Evolutionary conservation across 2,329 filamentous ascomycete species (phyloP).

Genomic region (Aspergillus clavatus): DNA sequence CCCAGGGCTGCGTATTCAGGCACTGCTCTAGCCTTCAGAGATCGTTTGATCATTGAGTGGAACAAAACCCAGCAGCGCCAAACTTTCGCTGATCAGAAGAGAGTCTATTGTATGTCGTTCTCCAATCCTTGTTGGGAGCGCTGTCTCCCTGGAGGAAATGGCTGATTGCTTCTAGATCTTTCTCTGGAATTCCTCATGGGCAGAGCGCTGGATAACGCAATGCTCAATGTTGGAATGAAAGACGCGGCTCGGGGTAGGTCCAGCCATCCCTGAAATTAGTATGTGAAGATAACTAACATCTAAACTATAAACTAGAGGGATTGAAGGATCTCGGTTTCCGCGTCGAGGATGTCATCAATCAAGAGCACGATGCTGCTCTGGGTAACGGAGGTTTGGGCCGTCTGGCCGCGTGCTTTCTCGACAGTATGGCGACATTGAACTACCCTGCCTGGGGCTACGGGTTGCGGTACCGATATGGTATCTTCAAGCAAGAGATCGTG

Average conservation of each 20-base stretch:
- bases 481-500: slow-evolving; percentile 99
- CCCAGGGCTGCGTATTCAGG: slow-evolving; percentile 78
- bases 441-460: slow-evolving; percentile 98
- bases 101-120: slow-evolving; percentile 69
- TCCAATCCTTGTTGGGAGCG: background rate
- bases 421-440: slow-evolving; percentile 90
- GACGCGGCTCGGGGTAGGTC: slow-evolving; percentile 68
- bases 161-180: slow-evolving; percentile 53
- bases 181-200: slow-evolving; percentile 98
- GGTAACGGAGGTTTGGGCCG: slow-evolving; percentile 94
- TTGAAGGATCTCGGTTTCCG: slow-evolving; percentile 88
- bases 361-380: slow-evolving; percentile 93
- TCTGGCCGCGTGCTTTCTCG: slow-evolving; percentile 92
- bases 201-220: slow-evolving; percentile 91
- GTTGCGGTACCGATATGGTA: slow-evolving; percentile 89
- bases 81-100: slow-evolving; percentile 83
- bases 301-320: slow-evolving; percentile 63
- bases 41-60: slow-evolving; percentile 91
- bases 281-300: slow-evolving; percentile 13
- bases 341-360: slow-evolving; percentile 88
- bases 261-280: background rate
- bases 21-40: slow-evolving; percentile 84
- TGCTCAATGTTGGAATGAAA: slow-evolving; percentile 92
- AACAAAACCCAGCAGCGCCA: slow-evolving; percentile 97
- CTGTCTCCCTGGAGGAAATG: background rate